Conservation (phyloP, 495 filamentous ascomycete genomes). For the Chaetomium tenue region DNA sequence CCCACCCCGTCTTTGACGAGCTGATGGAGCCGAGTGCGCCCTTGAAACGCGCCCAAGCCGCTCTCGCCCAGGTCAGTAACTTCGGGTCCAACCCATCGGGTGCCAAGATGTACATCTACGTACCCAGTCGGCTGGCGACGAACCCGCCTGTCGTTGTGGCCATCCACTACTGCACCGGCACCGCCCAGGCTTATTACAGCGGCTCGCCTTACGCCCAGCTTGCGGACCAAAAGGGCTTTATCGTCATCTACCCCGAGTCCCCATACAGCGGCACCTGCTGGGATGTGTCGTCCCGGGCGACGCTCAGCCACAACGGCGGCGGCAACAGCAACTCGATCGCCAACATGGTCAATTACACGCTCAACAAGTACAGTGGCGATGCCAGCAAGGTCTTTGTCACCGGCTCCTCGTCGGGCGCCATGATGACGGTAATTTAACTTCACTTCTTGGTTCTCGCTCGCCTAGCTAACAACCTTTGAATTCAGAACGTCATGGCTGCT, state of each 20-base stretch:
- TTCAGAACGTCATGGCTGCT: slow-evolving; percentile 37
- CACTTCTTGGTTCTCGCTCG: not conserved
- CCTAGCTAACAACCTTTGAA: not conserved
- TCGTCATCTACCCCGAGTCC: slow-evolving; percentile 48
- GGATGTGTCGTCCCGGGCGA: slow-evolving; percentile 45
- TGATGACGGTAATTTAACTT: slow-evolving; percentile 43
- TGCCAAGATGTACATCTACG: slow-evolving; percentile 56
- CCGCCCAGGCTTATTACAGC: slow-evolving; percentile 33
- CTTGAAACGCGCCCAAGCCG: slow-evolving; percentile 12
- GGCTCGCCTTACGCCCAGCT: slow-evolving; percentile 28
- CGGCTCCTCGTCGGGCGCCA: slow-evolving; percentile 54
- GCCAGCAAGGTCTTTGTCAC: slow-evolving; percentile 49
- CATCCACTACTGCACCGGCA: slow-evolving; percentile 50
- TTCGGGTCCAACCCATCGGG: slow-evolving; percentile 49
- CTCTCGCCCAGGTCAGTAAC: slow-evolving; percentile 32
- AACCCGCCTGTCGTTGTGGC: slow-evolving; percentile 56
- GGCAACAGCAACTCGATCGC: slow-evolving; percentile 57
- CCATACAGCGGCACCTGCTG: slow-evolving; percentile 49
- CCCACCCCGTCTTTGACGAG: slow-evolving; percentile 15
- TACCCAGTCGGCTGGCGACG: slow-evolving; percentile 50
- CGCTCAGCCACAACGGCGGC: slow-evolving; percentile 55
- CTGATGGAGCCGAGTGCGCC: slow-evolving; percentile 12
- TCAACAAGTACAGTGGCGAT: slow-evolving; percentile 52
- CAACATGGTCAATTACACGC: slow-evolving; percentile 59
- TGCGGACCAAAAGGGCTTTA: slow-evolving; percentile 50